A percentile compares a stretch with the other conserved stretches of the same genome.
Evolutionary conservation across 78 protist genomes (phyloP).

Genomic region (Tieghemostelium lacteum): DNA sequence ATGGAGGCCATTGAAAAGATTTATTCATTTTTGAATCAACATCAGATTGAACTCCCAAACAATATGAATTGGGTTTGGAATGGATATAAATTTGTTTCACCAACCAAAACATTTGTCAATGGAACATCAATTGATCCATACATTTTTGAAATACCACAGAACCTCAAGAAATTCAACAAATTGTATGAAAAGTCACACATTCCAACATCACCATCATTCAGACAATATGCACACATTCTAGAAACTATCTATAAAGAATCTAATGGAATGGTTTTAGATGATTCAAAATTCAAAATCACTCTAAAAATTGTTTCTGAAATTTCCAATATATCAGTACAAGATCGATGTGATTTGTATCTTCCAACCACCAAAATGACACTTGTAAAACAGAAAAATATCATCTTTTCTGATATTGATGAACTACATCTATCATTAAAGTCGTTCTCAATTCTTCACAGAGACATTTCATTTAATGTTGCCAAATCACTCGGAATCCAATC

Average conservation of each 20-base stretch:
- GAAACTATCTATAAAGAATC: background rate
- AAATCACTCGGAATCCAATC: background rate
- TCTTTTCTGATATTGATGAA: constrained; percentile 5
- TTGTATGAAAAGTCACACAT: background rate
- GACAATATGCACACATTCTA: background rate
- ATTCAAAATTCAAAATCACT: background rate
- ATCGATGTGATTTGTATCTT: background rate
- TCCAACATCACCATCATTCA: background rate
- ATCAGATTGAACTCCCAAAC: background rate
- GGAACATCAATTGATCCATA: constrained; percentile 6
- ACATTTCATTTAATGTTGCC: background rate
- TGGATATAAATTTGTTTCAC: background rate
- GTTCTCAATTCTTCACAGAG: background rate
- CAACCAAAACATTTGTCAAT: background rate
- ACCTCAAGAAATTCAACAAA: background rate
- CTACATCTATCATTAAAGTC: background rate
- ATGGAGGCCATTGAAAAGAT: background rate
- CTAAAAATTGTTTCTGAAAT: background rate
- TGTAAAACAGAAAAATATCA: background rate
- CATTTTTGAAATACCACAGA: background rate
- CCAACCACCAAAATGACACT: background rate
- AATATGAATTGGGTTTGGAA: background rate
- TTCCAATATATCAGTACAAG: background rate
- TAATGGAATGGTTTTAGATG: background rate
- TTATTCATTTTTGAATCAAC: background rate